These are phyloP conservation scores for Saprolegnia diclina DNA, from an alignment of 352 stramenopile species.

Conservation along the genomic window DNA sequence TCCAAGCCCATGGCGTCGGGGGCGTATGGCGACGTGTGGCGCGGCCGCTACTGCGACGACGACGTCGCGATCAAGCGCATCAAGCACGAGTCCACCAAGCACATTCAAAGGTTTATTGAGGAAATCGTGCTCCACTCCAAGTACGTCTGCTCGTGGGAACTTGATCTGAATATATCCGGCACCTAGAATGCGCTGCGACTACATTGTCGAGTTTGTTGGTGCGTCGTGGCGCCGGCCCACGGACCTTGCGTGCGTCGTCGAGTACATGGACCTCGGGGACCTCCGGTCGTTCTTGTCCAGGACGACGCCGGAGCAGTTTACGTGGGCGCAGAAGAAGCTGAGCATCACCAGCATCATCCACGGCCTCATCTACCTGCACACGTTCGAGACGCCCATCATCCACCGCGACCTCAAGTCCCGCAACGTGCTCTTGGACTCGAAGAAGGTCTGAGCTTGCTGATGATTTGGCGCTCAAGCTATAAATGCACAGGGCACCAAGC, in stretches of 20 bases:
- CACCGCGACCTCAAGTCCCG: slow-evolving; percentile 21
- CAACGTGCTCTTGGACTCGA: slow-evolving; percentile 11
- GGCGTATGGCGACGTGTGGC: not conserved
- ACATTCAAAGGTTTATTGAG: not conserved
- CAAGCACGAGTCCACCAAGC: not conserved
- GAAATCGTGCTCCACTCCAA: not conserved
- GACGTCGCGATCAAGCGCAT: slow-evolving; percentile 1
- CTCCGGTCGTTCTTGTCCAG: not conserved
- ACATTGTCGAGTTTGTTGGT: slow-evolving; percentile 16
- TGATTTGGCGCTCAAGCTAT: too few species aligned
- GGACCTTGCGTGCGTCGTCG: slow-evolving; percentile 1
- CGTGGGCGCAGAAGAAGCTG: not conserved
- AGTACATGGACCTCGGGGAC: slow-evolving; percentile 21
- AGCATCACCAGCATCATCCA: slow-evolving; percentile 24
- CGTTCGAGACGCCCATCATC: slow-evolving; percentile 18
- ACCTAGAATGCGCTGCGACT: not conserved
- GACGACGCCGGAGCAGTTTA: not conserved
- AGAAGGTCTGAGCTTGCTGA: not conserved
- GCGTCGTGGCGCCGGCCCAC: not conserved
- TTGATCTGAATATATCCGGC: too few species aligned
- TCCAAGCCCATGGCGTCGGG: not conserved
- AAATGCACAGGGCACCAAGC: slow-evolving; percentile 51
- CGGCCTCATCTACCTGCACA: slow-evolving; percentile 37
- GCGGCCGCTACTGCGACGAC: not conserved
- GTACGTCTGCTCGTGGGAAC: not conserved